Evolutionary conservation across 306 rosid genomes (phyloP), one percentile per base, ranked within the genome.

Genomic region (Casuarina equisetifolia): DNA sequence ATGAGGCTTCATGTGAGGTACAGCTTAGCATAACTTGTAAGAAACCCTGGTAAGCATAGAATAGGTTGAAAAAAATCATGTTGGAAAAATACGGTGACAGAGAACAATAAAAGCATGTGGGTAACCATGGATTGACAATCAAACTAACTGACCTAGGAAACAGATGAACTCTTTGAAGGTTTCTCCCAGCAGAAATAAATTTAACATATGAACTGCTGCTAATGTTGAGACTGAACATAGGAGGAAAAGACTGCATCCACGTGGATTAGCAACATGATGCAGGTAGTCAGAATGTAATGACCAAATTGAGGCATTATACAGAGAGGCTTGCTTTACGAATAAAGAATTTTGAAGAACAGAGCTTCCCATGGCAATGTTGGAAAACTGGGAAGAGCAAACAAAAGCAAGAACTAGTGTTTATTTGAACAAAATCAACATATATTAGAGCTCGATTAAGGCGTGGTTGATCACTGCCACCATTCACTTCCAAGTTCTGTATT

Each of bases 1-100:
- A 71, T 96, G 91, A 70, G 99, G 84, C 91, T 96, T 96, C 92
- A 92, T 8, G 91, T 90, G 5, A 98, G 98, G 76, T 96, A 90
- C 4, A 79, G 85, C 77, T 96, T 96, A 3, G 92, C 97, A 81
- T 89, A 96, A 63, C 97, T 92, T 45, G 96, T 91, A 55, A 82
- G 79, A 83, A 91, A 92, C 77, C 97, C 99, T 92, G 76, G 71
- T 72, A 74, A 73, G 59, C 69, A 78, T 67, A 83, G 7, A 76
- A 44, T 16, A 55, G 54, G 78, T 64, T 83, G 84, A 78, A 74
- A 79, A 61, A 58, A 75, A 73, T 69, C 19, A 4, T 70, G 43
- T 43, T 50, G 64, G 12, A 7, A 42, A 64, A 19, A 25, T 25
- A 1, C 19, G 73, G 38, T 13, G 1, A 3, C 19, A 15, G 10